Evolutionary conservation across 75 land plant genomes (phyloP), one percentile per base, ranked within the genome.

Genomic region (Pinus taeda): DNA sequence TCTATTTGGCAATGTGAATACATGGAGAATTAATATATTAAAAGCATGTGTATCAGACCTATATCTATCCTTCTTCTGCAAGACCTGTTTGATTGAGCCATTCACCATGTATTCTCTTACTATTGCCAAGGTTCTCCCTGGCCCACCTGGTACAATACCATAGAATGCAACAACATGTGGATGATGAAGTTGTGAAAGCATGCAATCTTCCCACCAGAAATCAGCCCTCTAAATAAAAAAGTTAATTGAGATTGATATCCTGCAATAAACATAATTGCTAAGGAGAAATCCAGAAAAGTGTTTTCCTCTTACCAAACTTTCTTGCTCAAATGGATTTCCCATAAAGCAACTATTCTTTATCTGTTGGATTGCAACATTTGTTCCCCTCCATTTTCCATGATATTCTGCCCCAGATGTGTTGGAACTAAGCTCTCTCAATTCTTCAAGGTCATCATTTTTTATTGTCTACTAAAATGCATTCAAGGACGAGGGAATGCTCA

Each of bases 321-420:
- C 87, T 75, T 76, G 73, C 69, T 88, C 88, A 49, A 78, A 81
- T 74, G 81, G 77, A 15, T 77, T 76, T 76, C 91, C 90, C 63
- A 88, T 61, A 74, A 90, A 90, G 80, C 91, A 90, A 70, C 91
- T 86, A 13, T 86, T 80, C 77, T 86, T 90, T 13, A 90, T 85
- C 59, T 90, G 85, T 80, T 90, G 88, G 37, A 90, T 88, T 53
- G 92, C 90, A 59, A 90, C 88, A 84, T 88, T 90, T 57, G 90
- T 78, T 7, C 92, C 92, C 61, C 77, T 76, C 92, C 92, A 90
- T 77, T 86, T 90, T 45, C 92, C 92, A 81, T 90, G 83, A 60
- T 77, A 88, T 13, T 88, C 90, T 62, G 92, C 81, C 24, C 90
- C 90, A 82, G 78, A 90, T 6, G 90, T 90, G 29, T 88, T 90